Percentiles rank a stretch among this genome's conserved stretches.
Evolutionary conservation across 805 yeast genomes (phyloP).

Genomic region (Hanseniaspora jakobsenii): DNA sequence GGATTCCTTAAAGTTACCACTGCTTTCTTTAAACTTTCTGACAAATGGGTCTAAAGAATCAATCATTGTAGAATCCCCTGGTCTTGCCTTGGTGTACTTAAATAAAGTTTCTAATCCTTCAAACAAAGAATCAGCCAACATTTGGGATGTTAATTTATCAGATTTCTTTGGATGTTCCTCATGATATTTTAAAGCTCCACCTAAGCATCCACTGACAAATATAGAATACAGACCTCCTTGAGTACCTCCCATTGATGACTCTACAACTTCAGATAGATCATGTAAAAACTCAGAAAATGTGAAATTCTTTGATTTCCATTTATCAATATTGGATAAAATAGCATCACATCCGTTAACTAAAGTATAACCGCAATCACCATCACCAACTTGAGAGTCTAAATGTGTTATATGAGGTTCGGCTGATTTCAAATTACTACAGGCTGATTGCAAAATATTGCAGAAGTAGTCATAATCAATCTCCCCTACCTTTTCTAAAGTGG

Average conservation of each 20-base stretch:
- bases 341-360: slow-evolving; percentile 72
- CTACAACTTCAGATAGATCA: slow-evolving; percentile 73
- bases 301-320: slow-evolving; percentile 31
- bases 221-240: slow-evolving; percentile 90
- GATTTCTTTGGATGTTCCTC: slow-evolving; percentile 20
- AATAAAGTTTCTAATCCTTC: slow-evolving; percentile 60
- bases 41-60: slow-evolving; percentile 86
- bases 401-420: slow-evolving; percentile 78
- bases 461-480: slow-evolving; percentile 27
- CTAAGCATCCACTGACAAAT: slow-evolving; percentile 63
- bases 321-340: slow-evolving; percentile 42
- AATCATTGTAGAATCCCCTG: slow-evolving; percentile 78
- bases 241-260: slow-evolving; percentile 93
- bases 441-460: slow-evolving; percentile 33
- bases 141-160: slow-evolving; percentile 24
- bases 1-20: slow-evolving; percentile 44
- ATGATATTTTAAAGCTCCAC: slow-evolving; percentile 32
- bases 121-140: slow-evolving; percentile 38
- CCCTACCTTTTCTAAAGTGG: slow-evolving; percentile 28
- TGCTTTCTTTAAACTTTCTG: slow-evolving; percentile 40
- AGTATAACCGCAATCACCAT: slow-evolving; percentile 95
- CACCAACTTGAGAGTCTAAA: slow-evolving; percentile 84
- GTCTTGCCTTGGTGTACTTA: slow-evolving; percentile 78
- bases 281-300: slow-evolving; percentile 40
- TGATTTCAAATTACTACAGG: slow-evolving; percentile 41